A percentile compares a stretch with the other conserved stretches of the same genome.
Conservation (phyloP, 768 basidiomycete genomes). For the Russula brevipes region DNA sequence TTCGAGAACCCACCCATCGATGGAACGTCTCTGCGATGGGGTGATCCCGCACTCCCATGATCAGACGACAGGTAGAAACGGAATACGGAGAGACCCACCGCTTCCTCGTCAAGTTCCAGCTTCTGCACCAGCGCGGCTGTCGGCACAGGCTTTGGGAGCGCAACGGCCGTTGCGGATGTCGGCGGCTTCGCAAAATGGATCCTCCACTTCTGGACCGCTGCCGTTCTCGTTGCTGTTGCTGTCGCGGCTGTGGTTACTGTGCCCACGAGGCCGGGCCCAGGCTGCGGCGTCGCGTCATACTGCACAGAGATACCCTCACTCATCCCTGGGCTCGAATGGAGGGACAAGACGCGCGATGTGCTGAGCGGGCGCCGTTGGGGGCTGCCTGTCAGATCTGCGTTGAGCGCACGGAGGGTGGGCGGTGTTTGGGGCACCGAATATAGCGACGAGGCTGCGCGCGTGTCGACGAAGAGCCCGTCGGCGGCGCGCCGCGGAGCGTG, state of each 20-base stretch:
- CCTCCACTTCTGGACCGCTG: constrained; percentile 33
- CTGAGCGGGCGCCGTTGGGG: neutral
- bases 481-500: neutral
- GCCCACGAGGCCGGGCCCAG: constrained; percentile 13
- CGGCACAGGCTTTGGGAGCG: constrained; percentile 31
- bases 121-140: constrained; percentile 28
- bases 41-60: neutral
- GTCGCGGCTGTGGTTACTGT: too few relatives aligned
- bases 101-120: constrained; percentile 38
- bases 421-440: neutral
- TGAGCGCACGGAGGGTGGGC: neutral
- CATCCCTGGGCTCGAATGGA: constrained; percentile 14
- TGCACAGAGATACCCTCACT: constrained; percentile 22
- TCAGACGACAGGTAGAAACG: neutral
- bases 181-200: constrained; percentile 42
- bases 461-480: constrained; percentile 9
- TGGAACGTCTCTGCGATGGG: constrained; percentile 30
- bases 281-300: constrained; percentile 13
- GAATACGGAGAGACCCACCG: constrained; percentile 32
- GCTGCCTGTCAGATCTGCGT: neutral
- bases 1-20: constrained; percentile 8
- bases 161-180: constrained; percentile 31
- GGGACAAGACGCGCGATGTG: neutral
- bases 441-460: neutral
- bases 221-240: neutral